Conservation (phyloP, 2,329 filamentous ascomycete species). For the Thielaviopsis ethacetica region DNA sequence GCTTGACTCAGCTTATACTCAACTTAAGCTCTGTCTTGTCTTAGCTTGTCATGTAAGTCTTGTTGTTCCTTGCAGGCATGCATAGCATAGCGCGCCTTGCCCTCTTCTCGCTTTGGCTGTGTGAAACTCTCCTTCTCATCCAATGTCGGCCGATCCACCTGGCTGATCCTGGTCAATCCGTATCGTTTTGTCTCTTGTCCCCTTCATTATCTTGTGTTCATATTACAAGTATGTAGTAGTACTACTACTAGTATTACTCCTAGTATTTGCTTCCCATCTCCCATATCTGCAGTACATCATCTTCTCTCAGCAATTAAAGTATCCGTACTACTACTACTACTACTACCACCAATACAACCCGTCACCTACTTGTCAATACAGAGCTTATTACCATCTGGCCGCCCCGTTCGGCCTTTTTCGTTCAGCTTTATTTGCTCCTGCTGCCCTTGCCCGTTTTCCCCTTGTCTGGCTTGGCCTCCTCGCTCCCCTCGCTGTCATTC, state of each 20-base stretch:
- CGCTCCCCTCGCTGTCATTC: neutral
- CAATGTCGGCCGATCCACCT: neutral
- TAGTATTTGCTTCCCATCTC: too few relatives aligned
- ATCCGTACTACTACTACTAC: too few relatives aligned
- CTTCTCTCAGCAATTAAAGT: too few relatives aligned
- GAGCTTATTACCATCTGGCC: neutral
- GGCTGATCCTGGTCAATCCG: neutral
- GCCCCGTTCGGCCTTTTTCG: neutral
- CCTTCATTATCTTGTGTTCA: neutral
- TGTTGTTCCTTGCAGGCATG: neutral
- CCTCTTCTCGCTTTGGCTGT: neutral
- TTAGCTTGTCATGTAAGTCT: neutral
- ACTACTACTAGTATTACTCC: too few relatives aligned
- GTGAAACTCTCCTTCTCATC: neutral
- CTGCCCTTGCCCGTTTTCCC: neutral
- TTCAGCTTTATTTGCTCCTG: neutral
- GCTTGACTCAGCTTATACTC: neutral
- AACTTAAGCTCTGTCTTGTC: neutral
- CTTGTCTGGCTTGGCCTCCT: neutral
- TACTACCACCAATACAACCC: too few relatives aligned
- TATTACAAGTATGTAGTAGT: too few relatives aligned
- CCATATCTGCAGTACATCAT: too few relatives aligned
- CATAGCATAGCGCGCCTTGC: neutral
- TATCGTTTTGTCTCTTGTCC: neutral
- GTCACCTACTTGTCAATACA: neutral